Percentiles rank a stretch among this genome's conserved stretches.
These are phyloP conservation scores for Aspergillus kassunensis DNA, from an alignment of 495 filamentous ascomycete genomes.

Conservation along the genomic window DNA sequence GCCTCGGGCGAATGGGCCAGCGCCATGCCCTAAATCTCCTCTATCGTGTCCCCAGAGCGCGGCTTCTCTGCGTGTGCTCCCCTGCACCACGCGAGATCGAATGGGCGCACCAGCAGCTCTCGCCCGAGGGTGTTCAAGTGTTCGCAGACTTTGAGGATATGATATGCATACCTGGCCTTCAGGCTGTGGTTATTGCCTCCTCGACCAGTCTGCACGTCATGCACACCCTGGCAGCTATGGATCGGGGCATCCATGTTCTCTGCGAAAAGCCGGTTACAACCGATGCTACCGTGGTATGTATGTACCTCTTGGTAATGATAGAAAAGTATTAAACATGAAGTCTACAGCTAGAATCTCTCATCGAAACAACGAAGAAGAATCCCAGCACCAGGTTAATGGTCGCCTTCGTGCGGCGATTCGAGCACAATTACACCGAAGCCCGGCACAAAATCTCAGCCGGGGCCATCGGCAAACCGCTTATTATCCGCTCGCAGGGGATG, in stretches of 20 bases:
- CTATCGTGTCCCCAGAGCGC: slow-evolving; percentile 45
- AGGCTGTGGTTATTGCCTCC: slow-evolving; percentile 46
- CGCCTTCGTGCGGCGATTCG: slow-evolving; percentile 55
- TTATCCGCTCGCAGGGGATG: slow-evolving; percentile 54
- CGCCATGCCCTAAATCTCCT: slow-evolving; percentile 52
- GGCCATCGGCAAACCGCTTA: slow-evolving; percentile 44
- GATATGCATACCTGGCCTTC: slow-evolving; percentile 40
- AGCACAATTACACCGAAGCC: slow-evolving; percentile 51
- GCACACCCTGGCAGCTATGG: slow-evolving; percentile 45
- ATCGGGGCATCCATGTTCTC: slow-evolving; percentile 43
- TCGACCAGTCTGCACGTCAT: slow-evolving; percentile 47
- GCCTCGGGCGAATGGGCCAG: slow-evolving; percentile 55
- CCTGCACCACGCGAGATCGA: slow-evolving; percentile 45
- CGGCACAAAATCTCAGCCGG: slow-evolving; percentile 41
- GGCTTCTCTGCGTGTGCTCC: slow-evolving; percentile 49
- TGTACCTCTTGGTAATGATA: too few species aligned
- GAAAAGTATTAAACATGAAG: too few species aligned
- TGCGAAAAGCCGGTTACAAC: slow-evolving; percentile 49
- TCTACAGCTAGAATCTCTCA: background rate
- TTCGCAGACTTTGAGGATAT: slow-evolving; percentile 48
- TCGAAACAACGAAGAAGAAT: slow-evolving; percentile 6
- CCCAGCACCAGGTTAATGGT: slow-evolving; percentile 52
- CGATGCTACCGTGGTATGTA: slow-evolving; percentile 41
- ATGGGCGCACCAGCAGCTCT: slow-evolving; percentile 42
- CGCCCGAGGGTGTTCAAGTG: slow-evolving; percentile 35